Percentiles rank a stretch among this genome's conserved stretches.
Evolutionary conservation across 129 eudicot species (phyloP).

Genomic region (Helianthus annuus): HanXRQr2.0-SUNRISE NC_035438.2:29690721-29691220

Average conservation of each 20-base stretch:
- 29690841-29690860: constrained; percentile 3
- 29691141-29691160: too few species aligned
- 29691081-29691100: too few species aligned
- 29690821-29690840: constrained; percentile 39
- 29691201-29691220: too few species aligned
- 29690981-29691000: constrained; percentile 91
- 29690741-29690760: constrained; percentile 60
- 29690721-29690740: constrained; percentile 91
- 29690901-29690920: constrained; percentile 83
- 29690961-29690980: constrained; percentile 68
- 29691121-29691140: too few species aligned
- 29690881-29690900: constrained; percentile 87
- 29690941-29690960: constrained; percentile 82
- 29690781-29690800: constrained; percentile 69
- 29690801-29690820: constrained; percentile 88
- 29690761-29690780: constrained; percentile 65
- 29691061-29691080: too few species aligned
- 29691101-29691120: too few species aligned
- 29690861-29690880: constrained; percentile 59
- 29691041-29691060: neutral
- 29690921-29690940: constrained; percentile 71
- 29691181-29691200: too few species aligned
- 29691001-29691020: constrained; percentile 70
- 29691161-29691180: too few species aligned
- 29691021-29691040: constrained; percentile 61